Conservation (phyloP, 2,329 filamentous ascomycete species). For the Aspergillus sclerotialis region DNA sequence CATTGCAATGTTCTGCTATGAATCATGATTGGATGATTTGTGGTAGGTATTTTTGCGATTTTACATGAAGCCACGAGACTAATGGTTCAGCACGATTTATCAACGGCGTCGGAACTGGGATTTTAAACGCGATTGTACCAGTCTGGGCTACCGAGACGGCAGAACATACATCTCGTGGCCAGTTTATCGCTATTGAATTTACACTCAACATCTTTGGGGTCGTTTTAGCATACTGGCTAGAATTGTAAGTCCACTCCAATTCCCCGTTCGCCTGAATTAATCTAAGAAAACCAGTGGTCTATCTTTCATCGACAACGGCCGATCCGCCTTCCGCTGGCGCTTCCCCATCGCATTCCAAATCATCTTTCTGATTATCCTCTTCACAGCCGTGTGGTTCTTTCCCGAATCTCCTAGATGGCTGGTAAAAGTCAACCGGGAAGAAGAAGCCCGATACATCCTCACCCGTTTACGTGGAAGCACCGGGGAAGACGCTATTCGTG, state of each 20-base stretch:
- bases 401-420: slow-evolving; percentile 58
- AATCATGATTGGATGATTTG: slow-evolving; percentile 66
- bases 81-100: slow-evolving; percentile 44
- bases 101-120: slow-evolving; percentile 62
- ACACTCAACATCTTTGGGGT: slow-evolving; percentile 68
- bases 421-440: slow-evolving; percentile 57
- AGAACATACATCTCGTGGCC: slow-evolving; percentile 60
- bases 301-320: slow-evolving; percentile 54
- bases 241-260: slow-evolving; percentile 34
- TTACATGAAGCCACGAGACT: no score
- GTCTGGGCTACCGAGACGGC: slow-evolving; percentile 67
- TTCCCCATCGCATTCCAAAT: slow-evolving; percentile 68
- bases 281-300: slow-evolving; percentile 38
- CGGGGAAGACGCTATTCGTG: slow-evolving; percentile 45
- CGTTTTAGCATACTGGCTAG: slow-evolving; percentile 56
- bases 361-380: slow-evolving; percentile 52
- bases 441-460: slow-evolving; percentile 62
- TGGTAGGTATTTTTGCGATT: no score
- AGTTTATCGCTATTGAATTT: slow-evolving; percentile 66
- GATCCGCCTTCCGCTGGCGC: slow-evolving; percentile 56
- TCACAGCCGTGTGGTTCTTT: slow-evolving; percentile 56
- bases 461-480: slow-evolving; percentile 55
- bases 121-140: slow-evolving; percentile 63
- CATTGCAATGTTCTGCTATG: slow-evolving; percentile 58
- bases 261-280: neutral